Evolutionary conservation across 179 eudicot genomes (phyloP).

Genomic region (Silene coronaria): DNA sequence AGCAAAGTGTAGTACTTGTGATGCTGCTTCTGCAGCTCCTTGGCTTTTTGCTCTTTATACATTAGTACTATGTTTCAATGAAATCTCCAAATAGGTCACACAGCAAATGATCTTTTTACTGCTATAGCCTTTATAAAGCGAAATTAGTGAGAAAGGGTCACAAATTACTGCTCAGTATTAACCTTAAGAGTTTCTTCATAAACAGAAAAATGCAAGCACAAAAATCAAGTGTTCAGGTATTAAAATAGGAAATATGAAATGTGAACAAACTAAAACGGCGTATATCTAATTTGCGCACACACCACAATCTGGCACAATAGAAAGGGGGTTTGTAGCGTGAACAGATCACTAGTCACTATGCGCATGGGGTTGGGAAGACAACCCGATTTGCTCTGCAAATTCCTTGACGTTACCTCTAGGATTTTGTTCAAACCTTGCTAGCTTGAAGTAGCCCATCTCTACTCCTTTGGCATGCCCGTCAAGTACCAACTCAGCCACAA

Average conservation of each 20-base stretch:
- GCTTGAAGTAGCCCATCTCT: slow-evolving; percentile 47
- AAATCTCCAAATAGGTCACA: no score
- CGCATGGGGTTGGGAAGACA: not conserved
- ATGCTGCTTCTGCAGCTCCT: not conserved
- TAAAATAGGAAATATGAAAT: not conserved
- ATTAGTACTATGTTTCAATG: no score
- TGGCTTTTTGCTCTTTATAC: no score
- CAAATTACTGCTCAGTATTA: not conserved
- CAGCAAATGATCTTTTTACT: not conserved
- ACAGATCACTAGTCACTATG: not conserved
- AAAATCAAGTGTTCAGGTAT: not conserved
- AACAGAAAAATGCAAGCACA: not conserved
- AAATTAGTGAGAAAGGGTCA: not conserved
- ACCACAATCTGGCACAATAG: not conserved
- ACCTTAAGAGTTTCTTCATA: not conserved
- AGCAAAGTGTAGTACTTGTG: not conserved
- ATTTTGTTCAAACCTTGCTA: slow-evolving; percentile 55
- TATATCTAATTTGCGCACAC: not conserved
- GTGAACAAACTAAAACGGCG: not conserved
- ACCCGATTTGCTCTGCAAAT: slow-evolving; percentile 40
- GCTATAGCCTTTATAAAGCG: not conserved
- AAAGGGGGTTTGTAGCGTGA: not conserved
- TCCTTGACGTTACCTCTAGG: slow-evolving; percentile 57
- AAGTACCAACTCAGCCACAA: slow-evolving; percentile 45
- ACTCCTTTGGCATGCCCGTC: slow-evolving; percentile 45